phyloP scores from a whole-genome alignment of 129 eudicot species.

The Chrysanthemum seticuspe region DNA sequence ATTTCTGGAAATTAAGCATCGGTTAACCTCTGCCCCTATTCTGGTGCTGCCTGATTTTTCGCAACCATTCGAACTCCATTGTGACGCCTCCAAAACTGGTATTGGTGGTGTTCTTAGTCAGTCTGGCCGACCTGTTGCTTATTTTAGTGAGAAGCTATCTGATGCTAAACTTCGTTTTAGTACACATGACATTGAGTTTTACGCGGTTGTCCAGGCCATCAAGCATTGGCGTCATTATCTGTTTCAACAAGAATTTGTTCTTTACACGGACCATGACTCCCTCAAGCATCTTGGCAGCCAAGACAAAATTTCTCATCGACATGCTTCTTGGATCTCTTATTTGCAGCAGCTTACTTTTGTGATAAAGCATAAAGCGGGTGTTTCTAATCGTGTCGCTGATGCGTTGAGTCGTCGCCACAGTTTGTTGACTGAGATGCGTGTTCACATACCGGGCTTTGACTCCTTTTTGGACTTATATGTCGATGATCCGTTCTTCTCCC shows the following conservation, averaged over 20 bases:
- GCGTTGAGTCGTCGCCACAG: constrained; percentile 16
- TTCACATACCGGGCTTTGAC: constrained; percentile 4
- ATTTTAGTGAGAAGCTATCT: constrained; percentile 6
- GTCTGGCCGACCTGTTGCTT: background rate
- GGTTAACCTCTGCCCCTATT: background rate
- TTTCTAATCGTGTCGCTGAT: constrained; percentile 10
- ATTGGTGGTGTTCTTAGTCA: constrained; percentile 18
- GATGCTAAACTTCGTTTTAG: constrained; percentile 2
- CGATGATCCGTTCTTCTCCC: constrained; percentile 9
- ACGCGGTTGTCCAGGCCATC: constrained; percentile 11
- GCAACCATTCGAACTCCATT: background rate
- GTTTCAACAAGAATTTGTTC: constrained; percentile 4
- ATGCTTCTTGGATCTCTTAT: constrained; percentile 15
- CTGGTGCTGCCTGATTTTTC: background rate
- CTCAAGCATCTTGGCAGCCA: background rate
- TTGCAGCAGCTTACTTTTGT: constrained; percentile 14
- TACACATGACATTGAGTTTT: constrained; percentile 21
- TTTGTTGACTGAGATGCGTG: background rate
- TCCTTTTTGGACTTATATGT: background rate
- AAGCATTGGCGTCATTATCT: constrained; percentile 5
- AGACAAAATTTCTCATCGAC: constrained; percentile 8
- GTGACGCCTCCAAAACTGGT: constrained; percentile 15
- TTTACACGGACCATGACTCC: constrained; percentile 15
- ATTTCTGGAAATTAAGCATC: background rate
- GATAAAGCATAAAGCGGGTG: background rate